Base-by-base conservation (phyloP, 805 yeast species). In the Saccharomycopsis oosterbeekiorum region DNA sequence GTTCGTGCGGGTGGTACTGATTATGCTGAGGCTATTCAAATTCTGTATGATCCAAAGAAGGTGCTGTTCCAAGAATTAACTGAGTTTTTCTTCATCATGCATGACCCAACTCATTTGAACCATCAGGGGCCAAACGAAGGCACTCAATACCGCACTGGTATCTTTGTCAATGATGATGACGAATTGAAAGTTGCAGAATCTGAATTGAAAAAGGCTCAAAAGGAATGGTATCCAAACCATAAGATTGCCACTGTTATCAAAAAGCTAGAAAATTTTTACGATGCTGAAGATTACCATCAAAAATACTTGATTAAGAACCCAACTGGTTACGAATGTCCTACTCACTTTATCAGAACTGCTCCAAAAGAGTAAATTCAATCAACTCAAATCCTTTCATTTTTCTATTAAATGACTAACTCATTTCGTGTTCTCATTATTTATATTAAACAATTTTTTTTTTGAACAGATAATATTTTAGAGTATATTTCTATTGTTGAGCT, bases 221-320 rank as follows among this genome's bases (percentile, higher is more conserved):
- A 81, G 60, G 79, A 81, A 62, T 94, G 93, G 88, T 87, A 85
- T 72, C 84, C 85, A n/a, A 77, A 79, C 56, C 79, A 85, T 68
- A 75, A 76, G 61, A 86, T 94, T 34, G 86, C 76, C 55, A 91
- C 98, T 0, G 75, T 74, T 55, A 81, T 92, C 58, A 87, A 83
- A 69, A 86, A 88, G 9, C 79, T 90, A 55, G 70, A 76, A 58
- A 78, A 77, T 62, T 94, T 89, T 79, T 86, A 85, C 76, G 97
- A 92, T 70, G 98, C 97, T n/a, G 99, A 93, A 73, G 92, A 85
- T 42, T 93, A 92, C 71, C 99, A 93, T 72, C 98, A 93, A 71
- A 69, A 79, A 64, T 93, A 94, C 71, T 77, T 93, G 68, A 79
- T 80, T 61, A 84, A 83, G 68, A 90, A 93, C 71, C 96, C 97